Percentiles rank a stretch among this genome's conserved stretches.
phyloP scores from a whole-genome alignment of 352 stramenopile genomes.

The Phytophthora pistaciae region DNA sequence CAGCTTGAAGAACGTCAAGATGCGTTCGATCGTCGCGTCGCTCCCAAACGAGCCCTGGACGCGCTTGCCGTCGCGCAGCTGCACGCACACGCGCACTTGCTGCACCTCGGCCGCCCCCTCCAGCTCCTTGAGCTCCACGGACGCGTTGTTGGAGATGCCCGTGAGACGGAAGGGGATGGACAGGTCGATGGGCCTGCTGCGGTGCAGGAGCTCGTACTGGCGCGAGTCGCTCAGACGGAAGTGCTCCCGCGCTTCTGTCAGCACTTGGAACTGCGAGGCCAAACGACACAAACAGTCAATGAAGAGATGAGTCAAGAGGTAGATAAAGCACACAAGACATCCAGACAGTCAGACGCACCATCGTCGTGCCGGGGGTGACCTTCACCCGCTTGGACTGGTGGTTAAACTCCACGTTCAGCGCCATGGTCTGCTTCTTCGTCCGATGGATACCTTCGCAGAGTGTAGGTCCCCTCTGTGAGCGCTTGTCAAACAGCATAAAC shows the following conservation, averaged over 20 bases:
- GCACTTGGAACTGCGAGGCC: constrained; percentile 70
- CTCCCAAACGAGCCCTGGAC: constrained; percentile 72
- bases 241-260: constrained; percentile 64
- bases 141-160: constrained; percentile 87
- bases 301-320: too few species aligned
- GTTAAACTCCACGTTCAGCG: constrained; percentile 80
- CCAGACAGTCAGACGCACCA: constrained; percentile 46
- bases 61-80: constrained; percentile 79
- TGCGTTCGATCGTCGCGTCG: constrained; percentile 60
- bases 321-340: background rate
- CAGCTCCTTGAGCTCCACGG: constrained; percentile 67
- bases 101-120: constrained; percentile 41
- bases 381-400: constrained; percentile 79
- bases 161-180: constrained; percentile 89
- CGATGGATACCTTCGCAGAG: background rate
- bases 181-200: constrained; percentile 69
- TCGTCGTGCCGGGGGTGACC: constrained; percentile 76
- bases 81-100: constrained; percentile 84
- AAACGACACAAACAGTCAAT: background rate
- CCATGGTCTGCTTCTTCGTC: constrained; percentile 47
- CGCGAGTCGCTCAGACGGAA: constrained; percentile 56
- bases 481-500: constrained; percentile 7
- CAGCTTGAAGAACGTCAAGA: constrained; percentile 67
- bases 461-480: background rate
- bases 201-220: constrained; percentile 76